These are phyloP conservation scores for Macrophomina phaseolina DNA, from an alignment of 2,329 filamentous ascomycete genomes.

Conservation along the genomic window DNA sequence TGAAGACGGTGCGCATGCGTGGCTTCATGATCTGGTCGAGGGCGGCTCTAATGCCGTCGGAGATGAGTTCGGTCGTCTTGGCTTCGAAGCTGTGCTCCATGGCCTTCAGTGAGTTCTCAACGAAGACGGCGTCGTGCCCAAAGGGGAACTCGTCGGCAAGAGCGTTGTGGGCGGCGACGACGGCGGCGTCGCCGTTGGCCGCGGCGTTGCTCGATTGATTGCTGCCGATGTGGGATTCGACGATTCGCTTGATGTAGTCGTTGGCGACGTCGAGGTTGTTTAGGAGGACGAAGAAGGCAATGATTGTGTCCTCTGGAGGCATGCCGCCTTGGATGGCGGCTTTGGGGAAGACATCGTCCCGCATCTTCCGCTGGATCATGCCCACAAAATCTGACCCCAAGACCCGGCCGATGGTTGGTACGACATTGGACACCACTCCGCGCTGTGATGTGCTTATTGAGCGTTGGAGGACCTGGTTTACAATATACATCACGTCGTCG, in stretches of 20 bases:
- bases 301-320: conserved; percentile 85
- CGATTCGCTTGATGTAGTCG: conserved; percentile 88
- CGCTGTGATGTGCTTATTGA: conserved; percentile 85
- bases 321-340: conserved; percentile 77
- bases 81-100: conserved; percentile 74
- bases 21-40: conserved; percentile 87
- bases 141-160: conserved; percentile 75
- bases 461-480: conserved; percentile 87
- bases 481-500: conserved; percentile 99
- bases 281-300: conserved; percentile 88
- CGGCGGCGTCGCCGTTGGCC: conserved; percentile 45
- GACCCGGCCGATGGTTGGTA: conserved; percentile 80
- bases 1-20: conserved; percentile 81
- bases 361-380: conserved; percentile 98
- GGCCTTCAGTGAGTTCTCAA: conserved; percentile 69
- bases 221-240: conserved; percentile 65
- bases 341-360: conserved; percentile 91
- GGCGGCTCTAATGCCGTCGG: conserved; percentile 82
- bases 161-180: conserved; percentile 45
- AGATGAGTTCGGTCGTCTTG: conserved; percentile 82
- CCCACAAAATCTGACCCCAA: conserved; percentile 89
- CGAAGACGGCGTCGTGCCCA: conserved; percentile 72
- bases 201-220: conserved; percentile 34
- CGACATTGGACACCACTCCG: conserved; percentile 75
- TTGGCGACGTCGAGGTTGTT: conserved; percentile 94